Evolutionary conservation across 129 eudicot species (phyloP).

Genomic region (Flaveria ramosissima): DNA sequence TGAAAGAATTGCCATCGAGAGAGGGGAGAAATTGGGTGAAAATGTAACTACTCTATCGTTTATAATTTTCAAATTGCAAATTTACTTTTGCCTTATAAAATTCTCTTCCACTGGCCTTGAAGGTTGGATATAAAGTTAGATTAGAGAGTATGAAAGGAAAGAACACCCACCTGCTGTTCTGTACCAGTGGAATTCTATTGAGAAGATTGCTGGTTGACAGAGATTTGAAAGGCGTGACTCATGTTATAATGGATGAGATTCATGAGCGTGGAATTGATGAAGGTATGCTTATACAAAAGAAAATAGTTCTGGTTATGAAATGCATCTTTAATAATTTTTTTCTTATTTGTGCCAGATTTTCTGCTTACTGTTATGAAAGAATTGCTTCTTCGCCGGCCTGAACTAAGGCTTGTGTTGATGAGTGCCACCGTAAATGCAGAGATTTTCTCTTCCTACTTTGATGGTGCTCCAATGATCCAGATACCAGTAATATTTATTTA

Average conservation of each 20-base stretch:
- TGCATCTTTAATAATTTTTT: slow-evolving; percentile 22
- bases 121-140: slow-evolving; percentile 91
- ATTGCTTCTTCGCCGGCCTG: slow-evolving; percentile 82
- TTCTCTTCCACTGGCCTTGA: background rate
- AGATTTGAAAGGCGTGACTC: slow-evolving; percentile 73
- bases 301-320: background rate
- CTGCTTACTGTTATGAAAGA: slow-evolving; percentile 82
- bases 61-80: background rate
- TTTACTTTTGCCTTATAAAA: slow-evolving; percentile 7
- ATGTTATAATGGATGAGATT: slow-evolving; percentile 86
- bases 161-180: slow-evolving; percentile 79
- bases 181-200: slow-evolving; percentile 77
- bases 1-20: slow-evolving; percentile 85
- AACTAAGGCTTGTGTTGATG: slow-evolving; percentile 79
- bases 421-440: slow-evolving; percentile 93
- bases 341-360: slow-evolving; percentile 57
- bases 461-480: slow-evolving; percentile 70
- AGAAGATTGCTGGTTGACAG: slow-evolving; percentile 80
- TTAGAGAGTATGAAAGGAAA: slow-evolving; percentile 86
- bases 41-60: slow-evolving; percentile 50
- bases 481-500: slow-evolving; percentile 55
- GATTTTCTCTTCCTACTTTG: slow-evolving; percentile 81
- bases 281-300: slow-evolving; percentile 43
- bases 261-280: slow-evolving; percentile 97
- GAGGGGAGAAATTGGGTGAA: slow-evolving; percentile 86